Conservation (phyloP, 805 yeast genomes). For the Barnettozyma salicaria region DNA sequence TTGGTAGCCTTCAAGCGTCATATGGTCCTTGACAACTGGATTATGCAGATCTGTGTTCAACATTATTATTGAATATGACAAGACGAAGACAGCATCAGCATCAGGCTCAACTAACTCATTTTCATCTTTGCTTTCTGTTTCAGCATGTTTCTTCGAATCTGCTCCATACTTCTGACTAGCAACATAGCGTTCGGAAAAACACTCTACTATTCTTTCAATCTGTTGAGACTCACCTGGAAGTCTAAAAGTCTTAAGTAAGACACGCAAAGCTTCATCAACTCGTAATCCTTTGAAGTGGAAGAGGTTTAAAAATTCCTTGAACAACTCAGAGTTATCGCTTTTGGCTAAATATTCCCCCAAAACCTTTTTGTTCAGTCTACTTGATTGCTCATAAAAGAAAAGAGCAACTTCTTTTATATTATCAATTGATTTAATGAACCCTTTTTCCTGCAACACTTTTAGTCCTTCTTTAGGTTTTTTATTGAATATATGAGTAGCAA, state of each 20-base stretch:
- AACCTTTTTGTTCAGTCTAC: slow-evolving; percentile 78
- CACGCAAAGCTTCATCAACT: slow-evolving; percentile 89
- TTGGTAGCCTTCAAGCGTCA: slow-evolving; percentile 80
- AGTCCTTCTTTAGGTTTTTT: slow-evolving; percentile 75
- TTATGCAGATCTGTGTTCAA: slow-evolving; percentile 90
- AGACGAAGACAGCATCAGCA: slow-evolving; percentile 79
- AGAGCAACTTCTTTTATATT: slow-evolving; percentile 61
- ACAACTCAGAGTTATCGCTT: slow-evolving; percentile 53
- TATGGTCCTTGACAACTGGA: slow-evolving; percentile 86
- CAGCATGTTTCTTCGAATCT: slow-evolving; percentile 7
- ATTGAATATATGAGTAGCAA: slow-evolving; percentile 72
- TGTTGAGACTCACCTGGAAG: slow-evolving; percentile 97
- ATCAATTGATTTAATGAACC: slow-evolving; percentile 49
- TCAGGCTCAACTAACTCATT: slow-evolving; percentile 56
- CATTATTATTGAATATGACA: slow-evolving; percentile 90
- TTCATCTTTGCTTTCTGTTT: not conserved
- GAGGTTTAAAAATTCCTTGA: slow-evolving; percentile 56
- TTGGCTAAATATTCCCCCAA: slow-evolving; percentile 85
- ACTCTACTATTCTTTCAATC: slow-evolving; percentile 86
- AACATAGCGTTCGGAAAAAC: slow-evolving; percentile 77
- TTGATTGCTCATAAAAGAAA: slow-evolving; percentile 73
- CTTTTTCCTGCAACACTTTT: slow-evolving; percentile 52
- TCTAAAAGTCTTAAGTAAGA: slow-evolving; percentile 75
- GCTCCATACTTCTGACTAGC: slow-evolving; percentile 41
- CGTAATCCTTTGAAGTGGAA: slow-evolving; percentile 75